A percentile compares a stretch with the other conserved stretches of the same genome.
These are phyloP conservation scores for Polyporus tsugae DNA, from an alignment of 1,284 basidiomycete species.

Conservation along the genomic window DNA sequence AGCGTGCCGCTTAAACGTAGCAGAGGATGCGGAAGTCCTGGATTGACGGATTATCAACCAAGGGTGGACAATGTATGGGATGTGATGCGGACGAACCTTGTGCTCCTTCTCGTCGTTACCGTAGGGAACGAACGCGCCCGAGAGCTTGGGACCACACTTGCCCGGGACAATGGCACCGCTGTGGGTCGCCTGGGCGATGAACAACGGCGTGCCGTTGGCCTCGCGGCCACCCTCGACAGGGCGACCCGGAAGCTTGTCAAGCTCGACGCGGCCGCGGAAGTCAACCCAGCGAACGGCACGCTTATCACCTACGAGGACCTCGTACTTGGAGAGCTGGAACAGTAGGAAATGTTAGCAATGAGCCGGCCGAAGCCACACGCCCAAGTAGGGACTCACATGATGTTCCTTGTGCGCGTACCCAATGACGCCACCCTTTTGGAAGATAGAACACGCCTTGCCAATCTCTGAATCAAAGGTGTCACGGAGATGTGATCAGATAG, in stretches of 20 bases:
- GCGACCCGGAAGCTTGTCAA: conserved; percentile 50
- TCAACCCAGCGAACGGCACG: conserved; percentile 67
- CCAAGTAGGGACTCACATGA: conserved; percentile 50
- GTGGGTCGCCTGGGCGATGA: conserved; percentile 65
- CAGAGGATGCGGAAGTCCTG: conserved; percentile 56
- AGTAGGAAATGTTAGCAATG: conserved; percentile 7
- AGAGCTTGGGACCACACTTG: conserved; percentile 64
- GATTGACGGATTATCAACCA: neutral
- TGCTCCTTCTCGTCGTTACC: conserved; percentile 56
- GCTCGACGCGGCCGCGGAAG: conserved; percentile 53
- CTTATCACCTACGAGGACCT: conserved; percentile 73
- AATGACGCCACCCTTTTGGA: conserved; percentile 68
- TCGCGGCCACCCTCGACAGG: conserved; percentile 77
- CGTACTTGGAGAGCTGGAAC: conserved; percentile 61
- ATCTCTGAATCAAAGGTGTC: conserved; percentile 51
- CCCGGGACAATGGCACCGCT: conserved; percentile 65
- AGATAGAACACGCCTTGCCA: conserved; percentile 67
- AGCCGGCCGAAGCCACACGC: conserved; percentile 2
- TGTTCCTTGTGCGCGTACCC: conserved; percentile 66
- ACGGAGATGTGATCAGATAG: conserved; percentile 23
- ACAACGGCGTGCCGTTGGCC: conserved; percentile 65
- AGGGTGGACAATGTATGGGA: neutral
- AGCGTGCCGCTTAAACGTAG: conserved; percentile 39
- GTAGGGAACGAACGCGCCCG: conserved; percentile 63
- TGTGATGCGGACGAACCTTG: conserved; percentile 43